Evolutionary conservation across 2,329 filamentous ascomycete genomes (phyloP), one percentile per base, ranked within the genome.

Genomic region (Ceratocystis colombiana): DNA sequence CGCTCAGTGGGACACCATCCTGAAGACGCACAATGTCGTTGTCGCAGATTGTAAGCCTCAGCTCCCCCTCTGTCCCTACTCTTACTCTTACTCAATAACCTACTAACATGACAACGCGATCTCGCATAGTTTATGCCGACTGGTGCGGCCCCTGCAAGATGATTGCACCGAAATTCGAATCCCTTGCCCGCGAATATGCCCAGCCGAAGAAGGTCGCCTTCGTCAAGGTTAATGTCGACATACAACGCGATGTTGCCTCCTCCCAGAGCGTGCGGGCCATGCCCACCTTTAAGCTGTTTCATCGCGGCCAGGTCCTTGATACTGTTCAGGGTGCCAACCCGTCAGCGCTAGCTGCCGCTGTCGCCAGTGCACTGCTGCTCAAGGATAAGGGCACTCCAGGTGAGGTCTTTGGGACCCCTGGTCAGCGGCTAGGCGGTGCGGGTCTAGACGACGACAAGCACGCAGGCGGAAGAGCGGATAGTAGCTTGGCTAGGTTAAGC

Each of bases 131-230:
- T 81, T 95, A 94, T 74, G 93, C 93, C 75, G 89, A 95, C 77
- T 96, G 90, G 89, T 97, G 91, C 76, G 88, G 88, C 66, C 91
- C 93, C 73, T 96, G 92, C 83, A 95, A 95, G 78, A 84, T 88
- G 74, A 95, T 97, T 70, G 89, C 89, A 62, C 93, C 93, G 22
- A 84, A 89, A 67, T 97, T 95, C 76, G 90, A 96, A 73, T 85
- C 87, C 71, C 86, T 97, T 67, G 84, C 91, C 61, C 80, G 82
- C 68, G 88, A 93, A 74, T 84, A 94, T 73, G 86, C 90, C 62
- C 86, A 90, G 70, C 87, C 90, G 17, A 87, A 88, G 73, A 86
- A 86, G 73, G 88, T 97, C 72, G 88, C 89, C 61, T 99, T 97
- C 75, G 86, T 85, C 73, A 97, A 96, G 78, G 85, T 97, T 79